A percentile compares a stretch with the other conserved stretches of the same genome.
Evolutionary conservation across 495 filamentous ascomycete species (phyloP).

Genomic region (Usnea hakonensis): DNA sequence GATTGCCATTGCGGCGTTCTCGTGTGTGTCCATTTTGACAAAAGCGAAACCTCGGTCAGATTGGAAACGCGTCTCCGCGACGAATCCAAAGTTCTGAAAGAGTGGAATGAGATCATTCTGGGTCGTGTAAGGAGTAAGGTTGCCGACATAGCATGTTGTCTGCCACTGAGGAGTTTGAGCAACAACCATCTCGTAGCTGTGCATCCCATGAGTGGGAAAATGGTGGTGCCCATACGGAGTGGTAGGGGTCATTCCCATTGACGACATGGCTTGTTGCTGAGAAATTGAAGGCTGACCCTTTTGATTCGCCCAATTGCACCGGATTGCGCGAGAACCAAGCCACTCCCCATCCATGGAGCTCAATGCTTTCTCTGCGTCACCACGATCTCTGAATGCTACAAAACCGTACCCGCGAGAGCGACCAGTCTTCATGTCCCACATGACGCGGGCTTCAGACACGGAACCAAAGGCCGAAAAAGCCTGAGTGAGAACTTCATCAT

Average conservation of each 20-base stretch:
- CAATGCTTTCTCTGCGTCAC: conserved; percentile 91
- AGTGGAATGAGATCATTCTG: conserved; percentile 91
- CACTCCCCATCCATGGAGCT: conserved; percentile 99
- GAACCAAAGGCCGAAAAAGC: conserved; percentile 95
- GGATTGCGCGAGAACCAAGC: conserved; percentile 96
- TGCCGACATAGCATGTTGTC: conserved; percentile 97
- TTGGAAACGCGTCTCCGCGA: conserved; percentile 95
- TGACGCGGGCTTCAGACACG: conserved; percentile 97
- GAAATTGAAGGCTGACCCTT: conserved; percentile 98
- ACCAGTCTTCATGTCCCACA: conserved; percentile 99
- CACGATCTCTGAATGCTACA: conserved; percentile 91
- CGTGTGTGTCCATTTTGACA: conserved; percentile 98
- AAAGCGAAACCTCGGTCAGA: conserved; percentile 97
- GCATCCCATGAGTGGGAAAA: conserved; percentile 92
- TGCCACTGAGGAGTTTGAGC: conserved; percentile 97
- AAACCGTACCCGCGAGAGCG: conserved; percentile 97
- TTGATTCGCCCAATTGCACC: conserved; percentile 99
- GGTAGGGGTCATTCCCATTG: conserved; percentile 97
- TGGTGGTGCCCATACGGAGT: conserved; percentile 96
- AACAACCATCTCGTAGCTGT: conserved; percentile 97
- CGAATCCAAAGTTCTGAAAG: conserved; percentile 97
- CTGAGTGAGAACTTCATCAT: conserved; percentile 89
- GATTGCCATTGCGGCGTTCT: conserved; percentile 97
- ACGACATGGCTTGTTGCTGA: conserved; percentile 92
- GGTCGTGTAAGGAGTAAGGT: conserved; percentile 94